These are phyloP conservation scores for Pyronema domesticum DNA, from an alignment of 495 filamentous ascomycete species.

Conservation along the genomic window DNA sequence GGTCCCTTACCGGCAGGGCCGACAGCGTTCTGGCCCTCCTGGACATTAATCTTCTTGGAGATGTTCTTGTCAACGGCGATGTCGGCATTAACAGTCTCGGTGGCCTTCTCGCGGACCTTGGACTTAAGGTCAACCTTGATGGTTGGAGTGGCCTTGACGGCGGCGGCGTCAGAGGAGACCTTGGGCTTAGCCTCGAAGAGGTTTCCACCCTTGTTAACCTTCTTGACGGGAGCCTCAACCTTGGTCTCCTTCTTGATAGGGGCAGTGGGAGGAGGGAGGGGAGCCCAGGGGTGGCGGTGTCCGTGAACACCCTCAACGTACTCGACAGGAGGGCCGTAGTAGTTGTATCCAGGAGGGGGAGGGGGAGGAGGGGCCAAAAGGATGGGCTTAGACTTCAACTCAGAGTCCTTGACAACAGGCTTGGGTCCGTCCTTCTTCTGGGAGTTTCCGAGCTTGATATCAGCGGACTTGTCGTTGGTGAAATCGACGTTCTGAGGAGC, in stretches of 20 bases:
- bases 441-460: neutral
- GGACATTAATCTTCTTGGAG: conserved; percentile 20
- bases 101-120: conserved; percentile 10
- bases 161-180: neutral
- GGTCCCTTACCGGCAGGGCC: conserved; percentile 23
- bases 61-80: conserved; percentile 20
- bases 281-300: neutral
- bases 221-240: conserved; percentile 1
- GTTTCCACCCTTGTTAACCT: conserved; percentile 17
- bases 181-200: conserved; percentile 13
- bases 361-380: neutral
- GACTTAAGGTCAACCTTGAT: conserved; percentile 3
- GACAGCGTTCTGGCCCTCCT: conserved; percentile 21
- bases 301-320: too few species aligned
- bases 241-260: conserved; percentile 1
- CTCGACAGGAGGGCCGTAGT: neutral
- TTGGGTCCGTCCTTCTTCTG: neutral
- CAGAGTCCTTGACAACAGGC: neutral
- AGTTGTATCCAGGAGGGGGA: conserved; percentile 1
- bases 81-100: conserved; percentile 6
- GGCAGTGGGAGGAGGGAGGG: conserved; percentile 4
- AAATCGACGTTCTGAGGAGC: neutral
- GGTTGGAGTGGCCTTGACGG: neutral
- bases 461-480: neutral
- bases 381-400: neutral